Conservation (phyloP, 2,329 filamentous ascomycete genomes). For the Aspergillus brasiliensis region DNA sequence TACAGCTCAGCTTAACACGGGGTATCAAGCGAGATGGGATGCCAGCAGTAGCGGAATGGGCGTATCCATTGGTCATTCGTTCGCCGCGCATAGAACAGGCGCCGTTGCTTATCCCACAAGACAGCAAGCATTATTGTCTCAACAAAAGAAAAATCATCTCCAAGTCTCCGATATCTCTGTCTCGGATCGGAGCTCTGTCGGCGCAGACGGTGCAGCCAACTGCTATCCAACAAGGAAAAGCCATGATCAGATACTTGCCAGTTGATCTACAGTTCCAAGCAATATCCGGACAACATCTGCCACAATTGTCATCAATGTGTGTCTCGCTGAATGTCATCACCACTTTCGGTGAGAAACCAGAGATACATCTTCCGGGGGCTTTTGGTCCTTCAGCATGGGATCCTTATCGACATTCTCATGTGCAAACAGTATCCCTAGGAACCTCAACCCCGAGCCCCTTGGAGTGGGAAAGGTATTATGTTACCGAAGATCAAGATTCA, state of each 20-base stretch:
- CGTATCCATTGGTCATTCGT: slow-evolving; percentile 13
- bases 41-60: slow-evolving; percentile 10
- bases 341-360: slow-evolving; percentile 15
- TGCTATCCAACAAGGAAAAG: neutral
- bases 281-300: neutral
- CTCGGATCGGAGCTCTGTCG: slow-evolving; percentile 4
- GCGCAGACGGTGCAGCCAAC: slow-evolving; percentile 1
- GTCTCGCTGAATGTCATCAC: slow-evolving; percentile 19
- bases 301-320: slow-evolving; percentile 5
- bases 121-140: slow-evolving; percentile 12
- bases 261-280: slow-evolving; percentile 15
- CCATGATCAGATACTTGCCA: neutral
- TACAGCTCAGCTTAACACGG: slow-evolving; percentile 7
- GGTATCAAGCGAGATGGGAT: neutral
- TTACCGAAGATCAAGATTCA: neutral
- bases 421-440: neutral
- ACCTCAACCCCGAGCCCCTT: neutral
- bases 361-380: slow-evolving; percentile 17
- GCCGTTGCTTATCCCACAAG: slow-evolving; percentile 8
- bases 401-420: slow-evolving; percentile 3
- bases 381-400: slow-evolving; percentile 11
- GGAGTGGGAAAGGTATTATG: neutral
- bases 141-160: slow-evolving; percentile 2
- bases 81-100: slow-evolving; percentile 13
- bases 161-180: slow-evolving; percentile 6